Evolutionary conservation across 331 rosid genomes (phyloP).

Genomic region (Spiraea crenata): DNA sequence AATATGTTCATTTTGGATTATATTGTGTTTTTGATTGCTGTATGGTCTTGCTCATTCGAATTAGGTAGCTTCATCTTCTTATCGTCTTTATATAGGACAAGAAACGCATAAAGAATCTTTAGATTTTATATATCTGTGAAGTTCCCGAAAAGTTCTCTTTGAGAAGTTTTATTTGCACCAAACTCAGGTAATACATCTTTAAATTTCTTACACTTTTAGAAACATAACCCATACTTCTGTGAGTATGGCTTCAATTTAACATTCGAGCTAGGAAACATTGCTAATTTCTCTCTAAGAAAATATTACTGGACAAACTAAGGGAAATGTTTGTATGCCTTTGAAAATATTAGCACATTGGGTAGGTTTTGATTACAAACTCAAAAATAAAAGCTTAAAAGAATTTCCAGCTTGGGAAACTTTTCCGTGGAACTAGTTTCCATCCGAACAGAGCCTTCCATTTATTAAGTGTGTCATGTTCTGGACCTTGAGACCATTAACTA

Average conservation of each 20-base stretch:
- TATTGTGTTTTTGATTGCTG: not conserved
- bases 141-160: not conserved
- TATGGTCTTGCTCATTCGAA: not conserved
- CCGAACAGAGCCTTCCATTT: not conserved
- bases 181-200: no score
- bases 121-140: not conserved
- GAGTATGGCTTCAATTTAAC: not conserved
- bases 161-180: not conserved
- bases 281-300: not conserved
- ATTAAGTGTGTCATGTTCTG: not conserved
- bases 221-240: not conserved
- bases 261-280: not conserved
- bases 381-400: not conserved
- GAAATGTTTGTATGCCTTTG: not conserved
- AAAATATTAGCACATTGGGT: not conserved
- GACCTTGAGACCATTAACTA: not conserved
- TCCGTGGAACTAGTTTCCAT: not conserved
- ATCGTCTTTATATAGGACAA: no score
- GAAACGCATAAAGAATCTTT: not conserved
- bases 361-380: not conserved
- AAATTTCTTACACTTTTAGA: not conserved
- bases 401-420: not conserved
- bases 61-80: not conserved
- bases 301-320: not conserved
- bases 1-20: not conserved